Conservation (phyloP, 805 yeast genomes). For the Ogataea trehaloabstinens region DNA sequence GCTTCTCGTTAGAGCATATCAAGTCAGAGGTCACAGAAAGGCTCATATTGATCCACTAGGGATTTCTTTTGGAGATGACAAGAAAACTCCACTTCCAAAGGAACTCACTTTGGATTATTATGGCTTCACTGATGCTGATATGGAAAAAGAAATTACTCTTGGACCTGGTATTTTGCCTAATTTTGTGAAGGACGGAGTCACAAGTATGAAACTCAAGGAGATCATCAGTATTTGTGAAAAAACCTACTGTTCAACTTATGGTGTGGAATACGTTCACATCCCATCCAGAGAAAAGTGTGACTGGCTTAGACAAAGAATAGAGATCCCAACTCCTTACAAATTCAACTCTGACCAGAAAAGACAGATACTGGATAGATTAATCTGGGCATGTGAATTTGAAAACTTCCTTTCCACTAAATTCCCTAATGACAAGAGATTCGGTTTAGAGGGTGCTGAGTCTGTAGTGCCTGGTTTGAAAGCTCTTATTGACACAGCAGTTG, state of each 20-base stretch:
- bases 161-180: constrained; percentile 98
- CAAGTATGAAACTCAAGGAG: constrained; percentile 70
- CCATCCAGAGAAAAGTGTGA: constrained; percentile 95
- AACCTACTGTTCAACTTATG: constrained; percentile 84
- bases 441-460: constrained; percentile 97
- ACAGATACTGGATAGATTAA: constrained; percentile 91
- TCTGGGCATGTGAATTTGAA: constrained; percentile 96
- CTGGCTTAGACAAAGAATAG: constrained; percentile 97
- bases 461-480: constrained; percentile 97
- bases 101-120: constrained; percentile 92
- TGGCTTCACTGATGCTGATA: constrained; percentile 84
- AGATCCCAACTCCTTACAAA: constrained; percentile 83
- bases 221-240: constrained; percentile 75
- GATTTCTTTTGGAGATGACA: constrained; percentile 75
- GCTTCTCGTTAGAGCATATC: constrained; percentile 95
- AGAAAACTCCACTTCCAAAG: constrained; percentile 54
- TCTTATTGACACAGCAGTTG: constrained; percentile 89
- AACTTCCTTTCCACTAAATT: constrained; percentile 89
- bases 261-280: constrained; percentile 94
- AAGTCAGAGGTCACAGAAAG: constrained; percentile 96
- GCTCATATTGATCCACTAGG: constrained; percentile 96
- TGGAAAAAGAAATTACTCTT: constrained; percentile 77
- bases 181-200: constrained; percentile 64
- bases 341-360: constrained; percentile 88
- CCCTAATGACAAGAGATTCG: constrained; percentile 98